A percentile compares a stretch with the other conserved stretches of the same genome.
Conservation (phyloP, 352 stramenopile species). For the Globisporangium parvum region DNA sequence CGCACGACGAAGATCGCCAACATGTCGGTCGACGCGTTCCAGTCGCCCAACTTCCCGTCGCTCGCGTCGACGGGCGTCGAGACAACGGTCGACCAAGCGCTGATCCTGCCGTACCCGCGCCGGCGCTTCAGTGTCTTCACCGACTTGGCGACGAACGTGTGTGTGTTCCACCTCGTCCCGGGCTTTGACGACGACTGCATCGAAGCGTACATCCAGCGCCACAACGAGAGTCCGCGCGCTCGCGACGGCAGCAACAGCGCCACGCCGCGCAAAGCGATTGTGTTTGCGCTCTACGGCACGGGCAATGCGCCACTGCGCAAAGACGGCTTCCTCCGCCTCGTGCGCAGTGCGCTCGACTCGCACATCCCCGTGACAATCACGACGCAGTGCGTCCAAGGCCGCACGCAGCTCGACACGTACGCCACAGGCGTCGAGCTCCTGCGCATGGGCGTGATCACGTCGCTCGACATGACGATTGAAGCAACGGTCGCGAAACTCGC, state of each 20-base stretch:
- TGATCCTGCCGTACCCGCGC: conserved; percentile 87
- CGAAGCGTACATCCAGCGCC: conserved; percentile 64
- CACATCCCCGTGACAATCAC: conserved; percentile 91
- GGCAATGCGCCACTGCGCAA: conserved; percentile 92
- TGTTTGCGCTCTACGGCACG: conserved; percentile 95
- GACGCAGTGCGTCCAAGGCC: conserved; percentile 92
- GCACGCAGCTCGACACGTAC: conserved; percentile 92
- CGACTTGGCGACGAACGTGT: conserved; percentile 89
- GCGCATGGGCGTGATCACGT: conserved; percentile 91
- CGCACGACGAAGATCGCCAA: conserved; percentile 95
- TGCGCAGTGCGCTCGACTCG: conserved; percentile 69
- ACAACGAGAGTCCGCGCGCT: conserved; percentile 32
- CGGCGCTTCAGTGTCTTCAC: conserved; percentile 87
- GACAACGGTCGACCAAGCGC: conserved; percentile 87
- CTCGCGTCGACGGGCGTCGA: conserved; percentile 92
- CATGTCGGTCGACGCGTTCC: conserved; percentile 92
- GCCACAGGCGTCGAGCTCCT: conserved; percentile 88
- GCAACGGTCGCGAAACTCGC: conserved; percentile 90
- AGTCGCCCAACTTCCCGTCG: conserved; percentile 94
- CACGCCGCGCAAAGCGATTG: conserved; percentile 53
- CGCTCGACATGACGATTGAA: conserved; percentile 96
- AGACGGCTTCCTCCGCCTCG: conserved; percentile 81
- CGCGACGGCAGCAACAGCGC: conserved; percentile 7
- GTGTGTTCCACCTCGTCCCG: conserved; percentile 89
- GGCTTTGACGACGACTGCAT: conserved; percentile 87